These are phyloP conservation scores for Penicillium sp. DNA, from an alignment of 2,329 filamentous ascomycete genomes.

Conservation along the genomic window DNA sequence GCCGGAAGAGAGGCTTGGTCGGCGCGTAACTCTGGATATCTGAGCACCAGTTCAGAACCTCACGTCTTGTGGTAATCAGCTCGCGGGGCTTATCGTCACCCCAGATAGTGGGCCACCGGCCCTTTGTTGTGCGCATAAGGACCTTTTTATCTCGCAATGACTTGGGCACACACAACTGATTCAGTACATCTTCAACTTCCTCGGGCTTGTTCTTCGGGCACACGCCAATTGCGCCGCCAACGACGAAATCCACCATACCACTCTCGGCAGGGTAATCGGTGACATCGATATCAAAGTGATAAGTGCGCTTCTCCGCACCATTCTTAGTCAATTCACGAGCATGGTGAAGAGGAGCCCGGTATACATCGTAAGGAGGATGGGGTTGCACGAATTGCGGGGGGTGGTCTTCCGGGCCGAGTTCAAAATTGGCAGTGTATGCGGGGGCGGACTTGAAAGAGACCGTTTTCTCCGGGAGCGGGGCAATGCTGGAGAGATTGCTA, in stretches of 20 bases:
- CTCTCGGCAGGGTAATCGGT: slow-evolving; percentile 86
- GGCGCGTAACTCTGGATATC: slow-evolving; percentile 92
- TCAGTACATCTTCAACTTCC: slow-evolving; percentile 79
- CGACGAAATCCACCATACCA: slow-evolving; percentile 84
- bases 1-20: slow-evolving; percentile 78
- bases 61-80: slow-evolving; percentile 83
- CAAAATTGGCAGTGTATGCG: slow-evolving; percentile 33
- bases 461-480: slow-evolving; percentile 71
- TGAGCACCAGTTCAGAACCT: slow-evolving; percentile 92
- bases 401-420: slow-evolving; percentile 51
- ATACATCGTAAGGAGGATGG: slow-evolving; percentile 89
- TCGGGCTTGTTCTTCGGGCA: slow-evolving; percentile 79
- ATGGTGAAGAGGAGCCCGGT: slow-evolving; percentile 80
- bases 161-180: slow-evolving; percentile 75
- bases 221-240: slow-evolving; percentile 91
- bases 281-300: slow-evolving; percentile 95
- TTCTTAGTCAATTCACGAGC: slow-evolving; percentile 81
- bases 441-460: slow-evolving; percentile 59
- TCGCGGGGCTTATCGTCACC: slow-evolving; percentile 82
- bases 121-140: slow-evolving; percentile 71
- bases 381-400: slow-evolving; percentile 90
- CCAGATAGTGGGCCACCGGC: slow-evolving; percentile 97
- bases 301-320: slow-evolving; percentile 93
- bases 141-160: slow-evolving; percentile 82
- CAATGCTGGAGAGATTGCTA: slow-evolving; percentile 67